A percentile compares a stretch with the other conserved stretches of the same genome.
phyloP scores from a whole-genome alignment of 129 eudicot species.

The Deinandra increscens region DNA sequence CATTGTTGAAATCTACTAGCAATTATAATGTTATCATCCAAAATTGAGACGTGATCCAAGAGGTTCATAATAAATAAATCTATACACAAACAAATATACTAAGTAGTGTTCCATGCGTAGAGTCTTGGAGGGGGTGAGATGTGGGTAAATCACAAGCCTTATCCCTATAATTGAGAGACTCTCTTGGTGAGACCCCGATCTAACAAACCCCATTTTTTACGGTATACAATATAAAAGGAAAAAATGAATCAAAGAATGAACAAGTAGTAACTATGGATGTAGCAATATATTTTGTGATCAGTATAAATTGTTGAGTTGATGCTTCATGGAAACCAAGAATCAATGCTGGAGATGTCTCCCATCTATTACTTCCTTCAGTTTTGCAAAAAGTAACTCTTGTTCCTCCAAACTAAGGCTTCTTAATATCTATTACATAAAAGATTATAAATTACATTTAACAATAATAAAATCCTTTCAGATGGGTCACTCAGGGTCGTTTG shows the following conservation, averaged over 20 bases:
- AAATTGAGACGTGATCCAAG: neutral
- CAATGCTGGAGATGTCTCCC: constrained; percentile 35
- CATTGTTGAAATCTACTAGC: neutral
- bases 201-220: too few relatives aligned
- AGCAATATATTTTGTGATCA: neutral
- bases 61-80: neutral
- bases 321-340: constrained; percentile 6
- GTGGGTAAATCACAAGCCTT: too few relatives aligned
- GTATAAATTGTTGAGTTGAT: neutral
- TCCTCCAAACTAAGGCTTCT: constrained; percentile 64
- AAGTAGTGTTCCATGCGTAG: too few relatives aligned
- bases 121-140: too few relatives aligned
- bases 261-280: neutral
- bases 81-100: neutral
- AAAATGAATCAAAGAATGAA: constrained; percentile 9
- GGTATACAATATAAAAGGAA: neutral
- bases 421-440: constrained; percentile 40
- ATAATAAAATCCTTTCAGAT: neutral
- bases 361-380: constrained; percentile 54
- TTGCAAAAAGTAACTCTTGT: constrained; percentile 48
- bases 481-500: neutral
- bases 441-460: neutral
- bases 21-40: neutral
- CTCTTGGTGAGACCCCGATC: too few relatives aligned
- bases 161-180: too few relatives aligned